phyloP scores from a whole-genome alignment of 2,329 filamentous ascomycete species.

The Sclerotinia minor region DNA sequence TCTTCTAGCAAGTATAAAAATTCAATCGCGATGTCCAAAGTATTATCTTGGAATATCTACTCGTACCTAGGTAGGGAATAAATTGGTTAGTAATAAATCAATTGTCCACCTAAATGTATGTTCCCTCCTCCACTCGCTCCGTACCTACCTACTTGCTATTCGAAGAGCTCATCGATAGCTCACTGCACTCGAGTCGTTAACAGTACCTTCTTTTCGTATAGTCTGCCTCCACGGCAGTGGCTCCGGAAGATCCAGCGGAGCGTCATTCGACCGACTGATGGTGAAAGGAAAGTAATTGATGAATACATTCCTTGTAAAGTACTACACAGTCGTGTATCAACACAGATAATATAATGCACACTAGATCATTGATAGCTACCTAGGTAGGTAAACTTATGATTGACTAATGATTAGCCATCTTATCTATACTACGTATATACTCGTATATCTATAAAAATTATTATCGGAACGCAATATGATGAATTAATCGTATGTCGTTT shows the following conservation, averaged over 20 bases:
- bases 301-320: no score
- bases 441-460: no score
- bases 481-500: no score
- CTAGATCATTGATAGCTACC: no score
- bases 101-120: neutral
- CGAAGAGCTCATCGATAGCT: neutral
- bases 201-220: neutral
- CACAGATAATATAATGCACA: no score
- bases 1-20: neutral
- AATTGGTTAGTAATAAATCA: neutral
- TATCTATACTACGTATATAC: no score
- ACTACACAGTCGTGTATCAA: no score
- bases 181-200: neutral
- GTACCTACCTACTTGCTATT: neutral
- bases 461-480: no score
- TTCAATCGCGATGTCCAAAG: neutral
- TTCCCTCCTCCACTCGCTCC: neutral
- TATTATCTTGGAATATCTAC: neutral
- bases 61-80: neutral
- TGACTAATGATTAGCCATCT: no score
- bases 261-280: neutral
- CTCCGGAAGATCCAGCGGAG: neutral
- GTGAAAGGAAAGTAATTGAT: no score
- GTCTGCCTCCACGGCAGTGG: constrained; percentile 2
- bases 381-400: no score